These are phyloP conservation scores for Tylopilus orsonianus DNA, from an alignment of 1,284 basidiomycete species.

Conservation along the genomic window DNA sequence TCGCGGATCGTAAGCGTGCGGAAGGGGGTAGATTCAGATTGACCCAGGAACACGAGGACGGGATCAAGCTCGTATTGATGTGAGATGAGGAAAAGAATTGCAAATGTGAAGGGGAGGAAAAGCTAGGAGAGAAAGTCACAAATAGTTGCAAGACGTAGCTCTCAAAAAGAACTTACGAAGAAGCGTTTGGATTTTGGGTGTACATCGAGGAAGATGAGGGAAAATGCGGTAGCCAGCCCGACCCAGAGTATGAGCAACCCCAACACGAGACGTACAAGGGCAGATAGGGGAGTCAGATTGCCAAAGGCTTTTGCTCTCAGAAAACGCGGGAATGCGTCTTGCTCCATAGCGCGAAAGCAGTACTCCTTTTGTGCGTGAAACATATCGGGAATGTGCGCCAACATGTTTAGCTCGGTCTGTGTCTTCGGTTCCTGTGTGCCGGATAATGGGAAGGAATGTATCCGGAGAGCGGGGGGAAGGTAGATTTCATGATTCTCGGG, in stretches of 20 bases:
- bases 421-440: conserved; percentile 69
- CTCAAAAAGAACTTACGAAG: conserved; percentile 69
- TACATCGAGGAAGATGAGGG: conserved; percentile 91
- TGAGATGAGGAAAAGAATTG: conserved; percentile 86
- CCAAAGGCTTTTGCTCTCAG: conserved; percentile 95
- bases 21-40: conserved; percentile 92
- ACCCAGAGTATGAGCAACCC: conserved; percentile 92
- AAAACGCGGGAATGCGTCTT: conserved; percentile 97
- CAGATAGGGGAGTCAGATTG: conserved; percentile 89
- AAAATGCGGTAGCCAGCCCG: conserved; percentile 85
- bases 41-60: conserved; percentile 79
- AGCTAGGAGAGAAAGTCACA: conserved; percentile 51
- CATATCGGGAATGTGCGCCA: conserved; percentile 94
- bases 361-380: conserved; percentile 98
- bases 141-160: conserved; percentile 2
- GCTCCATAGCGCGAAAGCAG: conserved; percentile 95
- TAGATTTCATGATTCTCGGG: conserved; percentile 90
- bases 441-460: conserved; percentile 75
- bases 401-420: conserved; percentile 68
- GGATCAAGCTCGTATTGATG: conserved; percentile 98
- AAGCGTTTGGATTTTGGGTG: conserved; percentile 87
- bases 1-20: conserved; percentile 86
- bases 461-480: conserved; percentile 82
- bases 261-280: conserved; percentile 79
- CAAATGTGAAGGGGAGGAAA: conserved; percentile 92